Percentiles rank a stretch among this genome's conserved stretches.
These are phyloP conservation scores for Climacium dendroides DNA, from an alignment of 225 moss, liverwort and hornwort species.

Conservation along the genomic window DNA sequence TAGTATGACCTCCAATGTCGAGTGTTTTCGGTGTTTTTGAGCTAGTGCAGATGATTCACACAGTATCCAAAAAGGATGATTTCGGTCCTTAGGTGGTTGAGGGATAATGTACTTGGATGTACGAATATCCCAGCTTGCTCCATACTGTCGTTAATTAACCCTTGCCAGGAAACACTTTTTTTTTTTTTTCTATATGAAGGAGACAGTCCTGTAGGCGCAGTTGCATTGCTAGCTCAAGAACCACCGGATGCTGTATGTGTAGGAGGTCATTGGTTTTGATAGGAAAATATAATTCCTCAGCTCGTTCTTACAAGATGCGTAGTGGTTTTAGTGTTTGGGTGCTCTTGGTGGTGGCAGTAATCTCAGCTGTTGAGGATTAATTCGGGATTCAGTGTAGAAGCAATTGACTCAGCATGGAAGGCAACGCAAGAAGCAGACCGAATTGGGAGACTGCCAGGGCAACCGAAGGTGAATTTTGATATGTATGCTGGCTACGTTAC, in stretches of 20 bases:
- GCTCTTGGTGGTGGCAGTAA: background rate
- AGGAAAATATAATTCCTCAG: background rate
- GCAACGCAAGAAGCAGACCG: slow-evolving; percentile 21
- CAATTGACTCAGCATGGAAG: background rate
- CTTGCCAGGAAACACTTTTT: background rate
- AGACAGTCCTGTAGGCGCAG: too few relatives aligned
- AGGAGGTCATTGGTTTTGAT: background rate
- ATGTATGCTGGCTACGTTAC: slow-evolving; percentile 41
- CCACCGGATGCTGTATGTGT: too few relatives aligned
- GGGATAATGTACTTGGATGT: background rate
- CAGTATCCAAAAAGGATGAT: background rate
- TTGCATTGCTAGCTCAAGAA: background rate
- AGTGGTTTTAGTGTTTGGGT: background rate
- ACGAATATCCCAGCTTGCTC: too few relatives aligned
- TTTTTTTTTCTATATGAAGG: background rate
- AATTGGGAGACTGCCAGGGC: slow-evolving; percentile 15
- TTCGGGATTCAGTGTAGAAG: background rate
- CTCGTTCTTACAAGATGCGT: background rate
- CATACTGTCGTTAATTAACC: background rate
- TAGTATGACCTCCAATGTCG: background rate
- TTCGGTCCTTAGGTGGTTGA: background rate
- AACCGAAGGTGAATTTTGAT: slow-evolving; percentile 13
- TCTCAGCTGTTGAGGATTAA: background rate
- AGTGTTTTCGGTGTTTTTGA: too few relatives aligned
- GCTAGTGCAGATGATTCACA: background rate